Conservation (phyloP, 805 yeast species). For the Yarrowia alimentaria region DNA sequence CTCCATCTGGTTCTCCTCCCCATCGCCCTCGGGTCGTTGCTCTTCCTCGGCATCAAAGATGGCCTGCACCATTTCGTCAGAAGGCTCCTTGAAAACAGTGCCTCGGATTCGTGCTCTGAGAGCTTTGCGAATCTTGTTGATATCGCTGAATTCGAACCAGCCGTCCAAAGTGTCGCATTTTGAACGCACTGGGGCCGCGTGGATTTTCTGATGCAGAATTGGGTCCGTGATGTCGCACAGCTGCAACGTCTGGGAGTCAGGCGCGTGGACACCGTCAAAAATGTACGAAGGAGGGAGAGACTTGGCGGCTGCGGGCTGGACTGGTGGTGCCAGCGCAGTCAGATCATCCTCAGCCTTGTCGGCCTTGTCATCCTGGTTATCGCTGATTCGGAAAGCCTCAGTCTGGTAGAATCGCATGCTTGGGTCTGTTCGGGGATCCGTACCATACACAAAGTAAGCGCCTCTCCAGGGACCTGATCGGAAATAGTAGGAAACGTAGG, state of each 20-base stretch:
- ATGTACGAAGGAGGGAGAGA: slow-evolving; percentile 44
- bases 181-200: slow-evolving; percentile 42
- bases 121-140: slow-evolving; percentile 64
- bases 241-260: slow-evolving; percentile 70
- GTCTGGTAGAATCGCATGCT: slow-evolving; percentile 69
- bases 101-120: slow-evolving; percentile 56
- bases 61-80: slow-evolving; percentile 10
- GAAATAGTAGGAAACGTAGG: slow-evolving; percentile 77
- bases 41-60: slow-evolving; percentile 33
- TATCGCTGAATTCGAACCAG: slow-evolving; percentile 67
- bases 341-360: slow-evolving; percentile 34
- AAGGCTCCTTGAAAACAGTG: slow-evolving; percentile 2
- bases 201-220: slow-evolving; percentile 51
- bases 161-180: slow-evolving; percentile 66
- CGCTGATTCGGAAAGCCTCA: slow-evolving; percentile 68
- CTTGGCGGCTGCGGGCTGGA: slow-evolving; percentile 38
- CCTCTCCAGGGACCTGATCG: slow-evolving; percentile 95
- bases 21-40: slow-evolving; percentile 35
- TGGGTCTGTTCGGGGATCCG: slow-evolving; percentile 63
- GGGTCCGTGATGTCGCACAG: slow-evolving; percentile 74
- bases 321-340: slow-evolving; percentile 31
- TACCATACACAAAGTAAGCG: slow-evolving; percentile 72
- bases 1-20: slow-evolving; percentile 7
- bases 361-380: slow-evolving; percentile 34
- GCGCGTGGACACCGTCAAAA: slow-evolving; percentile 71